These are phyloP conservation scores for Sisymbrium altissimum DNA, from an alignment of 345 rosid species.

Conservation along the genomic window DNA sequence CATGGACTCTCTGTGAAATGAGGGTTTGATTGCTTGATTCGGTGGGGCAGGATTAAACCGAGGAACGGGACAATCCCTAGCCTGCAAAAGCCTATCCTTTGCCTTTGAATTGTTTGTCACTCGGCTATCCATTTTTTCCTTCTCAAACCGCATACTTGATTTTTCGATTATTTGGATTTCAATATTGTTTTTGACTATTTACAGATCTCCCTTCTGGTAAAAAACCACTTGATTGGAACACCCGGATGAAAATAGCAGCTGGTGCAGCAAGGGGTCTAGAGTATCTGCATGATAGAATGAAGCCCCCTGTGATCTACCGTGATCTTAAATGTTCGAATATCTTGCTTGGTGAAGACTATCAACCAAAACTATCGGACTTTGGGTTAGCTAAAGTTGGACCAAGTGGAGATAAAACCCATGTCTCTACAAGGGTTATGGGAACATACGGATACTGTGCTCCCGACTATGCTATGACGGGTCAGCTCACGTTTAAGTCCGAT, in stretches of 20 bases:
- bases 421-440: slow-evolving; percentile 95
- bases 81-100: background rate
- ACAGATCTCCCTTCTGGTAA: slow-evolving; percentile 50
- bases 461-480: slow-evolving; percentile 94
- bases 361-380: slow-evolving; percentile 83
- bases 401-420: slow-evolving; percentile 82
- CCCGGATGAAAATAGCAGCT: slow-evolving; percentile 85
- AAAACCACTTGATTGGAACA: slow-evolving; percentile 74
- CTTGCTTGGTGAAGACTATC: slow-evolving; percentile 70
- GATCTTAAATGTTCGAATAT: slow-evolving; percentile 89
- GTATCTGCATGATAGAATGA: slow-evolving; percentile 74
- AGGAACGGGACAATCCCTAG: background rate
- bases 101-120: background rate
- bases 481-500: slow-evolving; percentile 85
- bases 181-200: slow-evolving; percentile 2
- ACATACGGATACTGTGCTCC: slow-evolving; percentile 97
- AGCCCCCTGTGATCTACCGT: slow-evolving; percentile 81
- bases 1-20: background rate
- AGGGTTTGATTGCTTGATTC: slow-evolving; percentile 12
- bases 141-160: background rate
- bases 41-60: slow-evolving; percentile 11
- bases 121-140: background rate
- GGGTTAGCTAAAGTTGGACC: slow-evolving; percentile 98
- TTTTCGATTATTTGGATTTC: background rate
- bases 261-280: slow-evolving; percentile 86